Evolutionary conservation across 352 stramenopile species (phyloP).

Genomic region (Phytopythium oedochilum): DNA sequence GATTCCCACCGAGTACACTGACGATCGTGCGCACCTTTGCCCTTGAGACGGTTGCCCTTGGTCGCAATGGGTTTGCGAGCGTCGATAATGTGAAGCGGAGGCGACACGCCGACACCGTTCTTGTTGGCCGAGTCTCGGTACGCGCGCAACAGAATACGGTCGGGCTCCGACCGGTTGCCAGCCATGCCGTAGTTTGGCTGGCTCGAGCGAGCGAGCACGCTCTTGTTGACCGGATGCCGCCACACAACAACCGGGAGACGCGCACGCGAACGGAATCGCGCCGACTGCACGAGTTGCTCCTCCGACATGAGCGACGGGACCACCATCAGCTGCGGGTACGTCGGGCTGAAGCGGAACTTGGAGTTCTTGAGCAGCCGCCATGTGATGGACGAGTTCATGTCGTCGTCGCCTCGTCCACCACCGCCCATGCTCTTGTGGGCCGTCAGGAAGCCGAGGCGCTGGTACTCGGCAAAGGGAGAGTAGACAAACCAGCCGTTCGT

Average conservation of each 20-base stretch:
- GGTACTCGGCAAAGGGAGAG: constrained; percentile 76
- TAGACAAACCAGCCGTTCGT: constrained; percentile 84
- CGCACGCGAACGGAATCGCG: constrained; percentile 90
- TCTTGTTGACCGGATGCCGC: constrained; percentile 89
- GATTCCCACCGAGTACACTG: background rate
- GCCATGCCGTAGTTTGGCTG: constrained; percentile 97
- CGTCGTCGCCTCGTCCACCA: constrained; percentile 18
- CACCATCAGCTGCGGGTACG: constrained; percentile 94
- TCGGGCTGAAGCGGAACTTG: constrained; percentile 90
- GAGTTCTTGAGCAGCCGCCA: constrained; percentile 89
- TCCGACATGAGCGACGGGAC: constrained; percentile 93
- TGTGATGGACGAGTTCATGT: constrained; percentile 25
- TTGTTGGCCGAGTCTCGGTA: constrained; percentile 84
- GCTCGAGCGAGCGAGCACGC: constrained; percentile 91
- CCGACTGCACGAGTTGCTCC: constrained; percentile 86
- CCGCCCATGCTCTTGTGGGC: constrained; percentile 27
- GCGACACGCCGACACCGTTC: constrained; percentile 61
- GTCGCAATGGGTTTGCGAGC: constrained; percentile 77
- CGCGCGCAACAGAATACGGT: constrained; percentile 87
- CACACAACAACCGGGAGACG: constrained; percentile 93
- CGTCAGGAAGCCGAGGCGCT: constrained; percentile 74
- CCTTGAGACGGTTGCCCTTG: constrained; percentile 77
- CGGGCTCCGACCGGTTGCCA: constrained; percentile 89
- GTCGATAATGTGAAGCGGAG: constrained; percentile 83
- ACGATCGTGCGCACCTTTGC: constrained; percentile 43